A percentile compares a stretch with the other conserved stretches of the same genome.
Conservation (phyloP, 768 basidiomycete species). For the Gloeostereum incarnatum region DNA sequence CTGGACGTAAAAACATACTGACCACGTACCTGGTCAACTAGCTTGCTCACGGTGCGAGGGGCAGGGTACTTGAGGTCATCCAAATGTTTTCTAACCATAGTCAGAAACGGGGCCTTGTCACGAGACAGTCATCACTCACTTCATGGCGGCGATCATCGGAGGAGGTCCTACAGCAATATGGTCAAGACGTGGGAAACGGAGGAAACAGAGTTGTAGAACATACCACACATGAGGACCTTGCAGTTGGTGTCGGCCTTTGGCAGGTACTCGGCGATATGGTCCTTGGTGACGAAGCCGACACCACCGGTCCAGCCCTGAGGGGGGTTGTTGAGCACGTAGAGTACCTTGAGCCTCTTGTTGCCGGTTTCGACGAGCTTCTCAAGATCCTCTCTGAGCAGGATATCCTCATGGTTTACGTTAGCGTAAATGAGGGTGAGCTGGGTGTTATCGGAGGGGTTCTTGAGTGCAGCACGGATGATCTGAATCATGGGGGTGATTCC, state of each 20-base stretch:
- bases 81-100: slow-evolving; percentile 70
- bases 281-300: slow-evolving; percentile 87
- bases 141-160: slow-evolving; percentile 46
- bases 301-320: slow-evolving; percentile 83
- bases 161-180: slow-evolving; percentile 38
- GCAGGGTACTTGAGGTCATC: slow-evolving; percentile 81
- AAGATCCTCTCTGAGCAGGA: slow-evolving; percentile 82
- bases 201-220: slow-evolving; percentile 4
- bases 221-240: slow-evolving; percentile 85
- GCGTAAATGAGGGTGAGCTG: slow-evolving; percentile 88
- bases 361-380: slow-evolving; percentile 60
- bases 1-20: not conserved
- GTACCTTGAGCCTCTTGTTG: slow-evolving; percentile 56
- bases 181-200: not conserved
- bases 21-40: slow-evolving; percentile 71
- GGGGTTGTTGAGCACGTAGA: slow-evolving; percentile 93
- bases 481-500: slow-evolving; percentile 99
- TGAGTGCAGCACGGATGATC: slow-evolving; percentile 88
- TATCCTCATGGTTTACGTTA: slow-evolving; percentile 89
- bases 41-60: slow-evolving; percentile 87
- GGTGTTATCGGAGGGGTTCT: slow-evolving; percentile 81
- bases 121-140: slow-evolving; percentile 21
- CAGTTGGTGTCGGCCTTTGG: slow-evolving; percentile 56
- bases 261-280: slow-evolving; percentile 78
- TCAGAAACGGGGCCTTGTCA: slow-evolving; percentile 1